phyloP scores from a whole-genome alignment of 176 grass and related monocot genomes.

The Cenchrus americanus region DNA sequence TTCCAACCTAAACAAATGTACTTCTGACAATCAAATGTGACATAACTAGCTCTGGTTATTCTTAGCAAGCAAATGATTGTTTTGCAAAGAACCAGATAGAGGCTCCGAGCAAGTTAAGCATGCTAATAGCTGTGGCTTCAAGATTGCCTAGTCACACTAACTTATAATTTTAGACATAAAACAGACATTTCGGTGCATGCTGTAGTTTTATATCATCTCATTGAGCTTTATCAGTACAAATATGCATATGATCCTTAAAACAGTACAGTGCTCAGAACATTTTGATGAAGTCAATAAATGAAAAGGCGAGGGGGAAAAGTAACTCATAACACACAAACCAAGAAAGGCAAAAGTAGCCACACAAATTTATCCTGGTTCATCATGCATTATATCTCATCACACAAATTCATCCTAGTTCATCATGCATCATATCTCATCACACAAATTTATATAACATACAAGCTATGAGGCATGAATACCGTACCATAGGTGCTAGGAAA shows the following conservation, averaged over 20 bases:
- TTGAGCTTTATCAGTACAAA: background rate
- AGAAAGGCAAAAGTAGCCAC: background rate
- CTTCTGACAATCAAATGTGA: background rate
- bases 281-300: background rate
- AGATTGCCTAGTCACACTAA: background rate
- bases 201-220: background rate
- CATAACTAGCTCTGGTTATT: background rate
- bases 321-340: background rate
- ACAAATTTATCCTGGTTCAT: background rate
- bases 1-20: background rate
- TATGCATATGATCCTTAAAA: constrained; percentile 2
- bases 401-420: background rate
- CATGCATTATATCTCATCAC: background rate
- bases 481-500: constrained; percentile 95
- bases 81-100: constrained; percentile 4
- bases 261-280: background rate
- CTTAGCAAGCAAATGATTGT: background rate
- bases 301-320: background rate
- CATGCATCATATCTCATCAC: background rate
- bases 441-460: constrained; percentile 8
- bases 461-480: constrained; percentile 3
- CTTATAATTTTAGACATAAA: background rate
- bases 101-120: background rate
- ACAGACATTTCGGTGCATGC: background rate
- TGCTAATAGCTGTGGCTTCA: background rate